phyloP scores from a whole-genome alignment of 176 grass and related monocot genomes.

The Zoysia japonica region DNA sequence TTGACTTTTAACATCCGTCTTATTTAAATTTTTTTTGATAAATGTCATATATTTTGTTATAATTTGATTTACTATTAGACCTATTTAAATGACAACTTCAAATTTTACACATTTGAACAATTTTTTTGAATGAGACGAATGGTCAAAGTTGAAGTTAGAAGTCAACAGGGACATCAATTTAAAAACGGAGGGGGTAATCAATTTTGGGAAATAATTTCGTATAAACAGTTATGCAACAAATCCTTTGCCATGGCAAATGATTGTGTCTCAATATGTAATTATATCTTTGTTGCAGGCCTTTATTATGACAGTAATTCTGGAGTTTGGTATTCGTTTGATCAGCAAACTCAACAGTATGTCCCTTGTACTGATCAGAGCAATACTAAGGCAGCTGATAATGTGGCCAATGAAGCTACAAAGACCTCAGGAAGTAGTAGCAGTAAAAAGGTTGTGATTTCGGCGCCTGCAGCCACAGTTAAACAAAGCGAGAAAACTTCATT shows the following conservation, averaged over 20 bases:
- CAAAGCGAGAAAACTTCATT: conserved; percentile 74
- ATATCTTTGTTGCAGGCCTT: conserved; percentile 66
- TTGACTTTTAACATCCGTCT: too few species aligned
- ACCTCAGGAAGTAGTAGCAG: conserved; percentile 54
- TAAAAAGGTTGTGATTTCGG: conserved; percentile 91
- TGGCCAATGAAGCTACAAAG: conserved; percentile 55
- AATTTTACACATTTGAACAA: too few species aligned
- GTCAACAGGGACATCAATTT: too few species aligned
- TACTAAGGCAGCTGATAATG: conserved; percentile 51
- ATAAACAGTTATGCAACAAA: conserved; percentile 11
- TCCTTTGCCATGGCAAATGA: not conserved
- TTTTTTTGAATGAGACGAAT: too few species aligned
- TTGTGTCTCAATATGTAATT: conserved; percentile 20
- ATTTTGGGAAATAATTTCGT: conserved; percentile 11
- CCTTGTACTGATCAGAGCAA: conserved; percentile 70
- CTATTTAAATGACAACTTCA: too few species aligned
- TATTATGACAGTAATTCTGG: conserved; percentile 93
- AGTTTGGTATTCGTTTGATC: conserved; percentile 82
- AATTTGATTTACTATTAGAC: too few species aligned
- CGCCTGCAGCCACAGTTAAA: conserved; percentile 79
- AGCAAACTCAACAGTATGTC: conserved; percentile 83
- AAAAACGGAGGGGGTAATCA: not conserved
- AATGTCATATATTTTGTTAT: too few species aligned
- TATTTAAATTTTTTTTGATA: too few species aligned
- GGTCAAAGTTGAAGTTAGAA: too few species aligned